Conservation (phyloP, 2,329 filamentous ascomycete species). For the Clonostachys chloroleuca region DNA sequence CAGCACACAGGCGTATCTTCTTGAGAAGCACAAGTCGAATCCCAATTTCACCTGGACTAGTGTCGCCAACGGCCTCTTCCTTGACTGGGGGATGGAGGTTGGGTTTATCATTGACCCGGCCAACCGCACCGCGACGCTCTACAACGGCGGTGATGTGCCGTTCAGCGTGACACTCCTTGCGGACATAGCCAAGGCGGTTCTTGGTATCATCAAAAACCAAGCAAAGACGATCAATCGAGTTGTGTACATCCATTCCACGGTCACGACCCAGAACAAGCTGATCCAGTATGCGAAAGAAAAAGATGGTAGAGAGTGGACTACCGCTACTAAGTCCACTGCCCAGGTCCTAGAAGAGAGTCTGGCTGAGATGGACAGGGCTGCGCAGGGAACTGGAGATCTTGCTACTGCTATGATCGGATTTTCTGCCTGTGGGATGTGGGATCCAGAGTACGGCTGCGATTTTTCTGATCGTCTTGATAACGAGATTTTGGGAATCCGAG, state of each 20-base stretch:
- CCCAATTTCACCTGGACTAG: conserved; percentile 47
- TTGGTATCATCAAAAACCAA: conserved; percentile 39
- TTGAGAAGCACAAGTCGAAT: conserved; percentile 26
- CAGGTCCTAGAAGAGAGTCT: conserved; percentile 13
- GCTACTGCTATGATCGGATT: conserved; percentile 15
- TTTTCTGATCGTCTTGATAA: conserved; percentile 29
- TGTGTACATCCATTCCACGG: conserved; percentile 36
- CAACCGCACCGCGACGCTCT: conserved; percentile 31
- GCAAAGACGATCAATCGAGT: conserved; percentile 47
- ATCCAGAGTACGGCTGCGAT: conserved; percentile 4
- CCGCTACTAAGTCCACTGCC: conserved; percentile 21
- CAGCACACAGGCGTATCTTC: conserved; percentile 29
- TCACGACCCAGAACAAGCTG: conserved; percentile 38
- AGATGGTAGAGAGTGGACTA: conserved; percentile 36
- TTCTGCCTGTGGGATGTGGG: not conserved
- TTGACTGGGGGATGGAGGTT: conserved; percentile 47
- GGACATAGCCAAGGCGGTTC: conserved; percentile 39
- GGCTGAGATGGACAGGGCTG: conserved; percentile 4
- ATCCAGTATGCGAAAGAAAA: conserved; percentile 40
- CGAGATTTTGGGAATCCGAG: conserved; percentile 29
- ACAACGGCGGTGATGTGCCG: conserved; percentile 41
- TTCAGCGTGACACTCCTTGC: conserved; percentile 43
- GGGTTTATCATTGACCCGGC: conserved; percentile 38
- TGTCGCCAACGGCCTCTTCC: conserved; percentile 48
- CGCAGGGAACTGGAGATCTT: conserved; percentile 14